Conservation (phyloP, 139 green algal species). For the Monoraphidium neglectum region DNA sequence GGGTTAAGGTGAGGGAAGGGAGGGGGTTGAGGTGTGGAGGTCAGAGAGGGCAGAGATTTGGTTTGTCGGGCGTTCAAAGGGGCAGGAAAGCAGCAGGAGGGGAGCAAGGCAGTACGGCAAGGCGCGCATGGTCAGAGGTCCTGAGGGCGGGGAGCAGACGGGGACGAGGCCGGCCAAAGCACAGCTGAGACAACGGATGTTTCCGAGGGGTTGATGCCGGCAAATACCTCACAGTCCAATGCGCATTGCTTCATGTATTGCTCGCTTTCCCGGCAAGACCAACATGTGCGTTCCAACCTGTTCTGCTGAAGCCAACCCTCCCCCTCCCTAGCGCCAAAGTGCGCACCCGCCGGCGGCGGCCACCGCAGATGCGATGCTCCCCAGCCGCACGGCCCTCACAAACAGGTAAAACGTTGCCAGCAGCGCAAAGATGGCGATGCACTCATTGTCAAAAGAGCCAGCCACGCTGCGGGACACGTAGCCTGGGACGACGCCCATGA, state of each 20-base stretch:
- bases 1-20: conserved; percentile 44
- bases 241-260: background rate
- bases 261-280: background rate
- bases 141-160: too few species aligned
- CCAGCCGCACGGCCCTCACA: conserved; percentile 66
- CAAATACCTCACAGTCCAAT: too few species aligned
- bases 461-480: conserved; percentile 91
- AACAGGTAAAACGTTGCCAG: conserved; percentile 89
- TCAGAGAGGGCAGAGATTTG: too few species aligned
- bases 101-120: too few species aligned
- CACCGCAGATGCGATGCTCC: conserved; percentile 43
- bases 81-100: too few species aligned
- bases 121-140: too few species aligned
- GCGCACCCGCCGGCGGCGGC: conserved; percentile 39
- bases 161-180: too few species aligned
- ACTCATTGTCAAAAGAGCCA: conserved; percentile 89
- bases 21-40: too few species aligned
- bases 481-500: conserved; percentile 88
- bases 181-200: too few species aligned
- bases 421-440: conserved; percentile 93
- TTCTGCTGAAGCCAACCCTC: conserved; percentile 78
- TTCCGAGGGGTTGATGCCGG: too few species aligned
- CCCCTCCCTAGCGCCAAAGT: conserved; percentile 73
- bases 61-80: too few species aligned
- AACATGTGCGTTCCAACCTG: conserved; percentile 58